Evolutionary conservation across 306 rosid genomes (phyloP), one percentile per base, ranked within the genome.

Genomic region (Vicia sativa): DNA sequence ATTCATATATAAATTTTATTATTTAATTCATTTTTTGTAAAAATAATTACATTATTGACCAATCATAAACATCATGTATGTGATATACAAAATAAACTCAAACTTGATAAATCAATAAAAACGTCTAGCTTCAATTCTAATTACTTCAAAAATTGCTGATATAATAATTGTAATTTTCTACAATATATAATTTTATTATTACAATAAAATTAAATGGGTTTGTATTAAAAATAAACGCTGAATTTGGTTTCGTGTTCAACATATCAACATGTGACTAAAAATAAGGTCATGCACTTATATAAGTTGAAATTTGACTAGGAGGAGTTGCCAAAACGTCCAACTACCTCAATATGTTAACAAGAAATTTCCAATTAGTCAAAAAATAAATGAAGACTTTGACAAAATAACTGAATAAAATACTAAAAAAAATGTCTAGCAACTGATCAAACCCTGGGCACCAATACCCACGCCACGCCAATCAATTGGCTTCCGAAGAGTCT

Each of bases 241-340:
- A 50, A 50, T 9, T 50, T 18, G 23, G 8, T 52, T 21, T 46
- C 54, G 3, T 21, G 2, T 48, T 7, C 21, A 48, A 15, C 50
- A 7, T 31, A 13, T 11, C 9, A 59, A 29, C 28, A 19, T 15
- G 13, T 38, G 15, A 15, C 37, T 53, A 29, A 28, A 61, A 61
- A 29, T 41, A 61, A 61, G 50, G 23, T 9, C 39, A 41, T 41
- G 57, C 48, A 59, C 55, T 35, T 49, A 50, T 75, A 45, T 59
- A 58, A 38, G 38, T 48, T 39, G 46, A 75, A 68, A 56, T n/a
- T 49, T 49, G 41, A 62, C 9, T 25, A 2, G 14, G 39, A 28
- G 6, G 28, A 35, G 48, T 18, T 5, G 67, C 34, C 46, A 38
- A 61, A 42, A 11, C 4, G 11, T 13, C 28, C 11, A 11, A 37